Evolutionary conservation across 495 filamentous ascomycete genomes (phyloP), one percentile per base, ranked within the genome.

Genomic region (Aspergillus diversus): DNA sequence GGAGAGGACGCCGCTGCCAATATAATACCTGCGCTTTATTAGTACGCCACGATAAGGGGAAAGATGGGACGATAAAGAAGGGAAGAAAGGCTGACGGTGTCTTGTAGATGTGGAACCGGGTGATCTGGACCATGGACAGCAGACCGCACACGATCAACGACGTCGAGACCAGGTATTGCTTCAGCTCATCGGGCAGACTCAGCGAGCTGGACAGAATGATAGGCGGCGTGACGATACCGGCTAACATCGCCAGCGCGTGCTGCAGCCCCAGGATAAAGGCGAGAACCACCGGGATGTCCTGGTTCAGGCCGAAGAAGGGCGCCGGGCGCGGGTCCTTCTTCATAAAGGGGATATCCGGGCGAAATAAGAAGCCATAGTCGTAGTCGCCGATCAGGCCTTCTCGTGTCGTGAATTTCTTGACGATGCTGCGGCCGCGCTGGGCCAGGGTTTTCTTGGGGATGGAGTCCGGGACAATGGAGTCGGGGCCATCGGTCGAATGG

Each of bases 91-190:
- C 55, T 42, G 51, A 60, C 56, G 62, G 55, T 11, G 92, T 96
- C 59, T 84, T 86, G 50, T 81, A 84, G 60, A 97, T 86, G 69
- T 91, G 90, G 68, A 96, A 90, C 11, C 93, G 79, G 4, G 88
- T 90, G 73, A 97, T 95, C 70, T 97, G 92, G 16, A 97, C 80
- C 17, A 84, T 80, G 6, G 90, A 92, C 39, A 96, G 79, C 27
- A 94, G 76, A n/a, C 93, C 93, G 34, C 87, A 92, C 34, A 94
- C 90, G 61, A 97, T 94, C 69, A 97, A 76, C 0, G 92, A 91
- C 5, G 92, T 93, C 1, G 92, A 96, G 5, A 97, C 93, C 7
- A 97, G 83, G 71, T 97, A 94, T 72, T 92, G 62, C 46, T 51
- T 33, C 1, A 57, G 34, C 15, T 57, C 60, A 9, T 42, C 16